Evolutionary conservation across 257 asterid genomes (phyloP), one percentile per base, ranked within the genome.

Genomic region (Solanum gandarillasii): DNA sequence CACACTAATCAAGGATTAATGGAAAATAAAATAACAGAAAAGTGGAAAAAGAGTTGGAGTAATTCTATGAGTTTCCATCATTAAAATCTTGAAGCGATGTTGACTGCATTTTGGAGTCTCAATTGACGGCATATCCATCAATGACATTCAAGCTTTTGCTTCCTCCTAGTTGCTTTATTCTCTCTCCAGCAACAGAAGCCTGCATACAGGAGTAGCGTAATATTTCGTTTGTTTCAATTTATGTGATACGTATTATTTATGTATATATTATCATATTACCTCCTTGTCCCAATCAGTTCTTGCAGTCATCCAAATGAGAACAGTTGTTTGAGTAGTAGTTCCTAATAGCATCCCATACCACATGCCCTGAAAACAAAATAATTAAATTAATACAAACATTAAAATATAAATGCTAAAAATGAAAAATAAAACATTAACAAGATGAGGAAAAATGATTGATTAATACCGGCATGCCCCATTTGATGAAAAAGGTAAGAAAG

Each of bases 311-410:
- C 86, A 87, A 62, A 87, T 58, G 9, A 87, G 86, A 34, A 39
- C 16, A 65, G 31, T 18, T 16, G 86, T 87, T n/a, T 87, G 86
- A 23, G 41, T 14, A 3, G 60, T 65, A 58, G 84, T 79, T 43
- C 89, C 86, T n/a, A 85, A 16, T 58, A 39, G n/a, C 89, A 79
- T 58, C 48, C 89, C 89, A 81, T 87, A 81, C 89, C 89, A 81
- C 72, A 87, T 87, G 20, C 87, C 86, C 89, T 81, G 34, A 29
- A 18, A 55, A 18, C 9, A 18, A 52, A 52, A 52, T 2, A 18
- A 16, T 52, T 2, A 16, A 52, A 18, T 52, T 52, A 52, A 52
- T 18, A 18, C n/a, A 0, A 52, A 6, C 8, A 52, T 52, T 16
- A 55, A 52, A 52, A 52, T 52, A 2, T 6, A 52, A 52, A 52